Evolutionary conservation across 2,329 filamentous ascomycete genomes (phyloP).

Genomic region (Stromatinia cepivora): DNA sequence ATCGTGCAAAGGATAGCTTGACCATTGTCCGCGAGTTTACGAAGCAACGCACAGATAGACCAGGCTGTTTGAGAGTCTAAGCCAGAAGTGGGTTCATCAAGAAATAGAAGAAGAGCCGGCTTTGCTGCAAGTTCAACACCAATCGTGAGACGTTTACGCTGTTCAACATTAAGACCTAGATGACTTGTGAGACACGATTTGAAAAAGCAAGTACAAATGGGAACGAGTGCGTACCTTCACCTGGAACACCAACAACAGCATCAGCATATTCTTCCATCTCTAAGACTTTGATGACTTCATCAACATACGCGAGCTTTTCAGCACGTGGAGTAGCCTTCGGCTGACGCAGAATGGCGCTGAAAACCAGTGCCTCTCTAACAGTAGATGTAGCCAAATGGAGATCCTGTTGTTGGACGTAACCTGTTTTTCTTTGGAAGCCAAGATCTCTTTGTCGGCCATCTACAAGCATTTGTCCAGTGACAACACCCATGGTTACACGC

Average conservation of each 20-base stretch:
- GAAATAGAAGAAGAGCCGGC: conserved; percentile 83
- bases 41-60: conserved; percentile 84
- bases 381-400: conserved; percentile 82
- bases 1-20: conserved; percentile 97
- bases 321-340: conserved; percentile 68
- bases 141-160: conserved; percentile 79
- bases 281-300: conserved; percentile 85
- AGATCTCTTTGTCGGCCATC: conserved; percentile 67
- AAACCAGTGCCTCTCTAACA: conserved; percentile 83
- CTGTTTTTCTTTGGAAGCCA: conserved; percentile 88
- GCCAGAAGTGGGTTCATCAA: conserved; percentile 94
- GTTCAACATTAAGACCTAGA: conserved; percentile 64
- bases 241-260: conserved; percentile 85
- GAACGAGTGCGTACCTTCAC: conserved; percentile 55
- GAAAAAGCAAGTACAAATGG: not conserved
- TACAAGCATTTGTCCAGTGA: conserved; percentile 77
- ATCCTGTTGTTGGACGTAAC: conserved; percentile 74
- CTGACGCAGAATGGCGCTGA: conserved; percentile 83
- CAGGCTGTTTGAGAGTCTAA: conserved; percentile 91
- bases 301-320: conserved; percentile 85
- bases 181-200: not conserved
- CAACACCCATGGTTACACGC: conserved; percentile 84
- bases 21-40: conserved; percentile 85
- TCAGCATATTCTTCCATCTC: conserved; percentile 91
- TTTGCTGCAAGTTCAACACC: conserved; percentile 93